Evolutionary conservation across 208 protist species (phyloP).

Genomic region (Trypanosoma theileri): DNA sequence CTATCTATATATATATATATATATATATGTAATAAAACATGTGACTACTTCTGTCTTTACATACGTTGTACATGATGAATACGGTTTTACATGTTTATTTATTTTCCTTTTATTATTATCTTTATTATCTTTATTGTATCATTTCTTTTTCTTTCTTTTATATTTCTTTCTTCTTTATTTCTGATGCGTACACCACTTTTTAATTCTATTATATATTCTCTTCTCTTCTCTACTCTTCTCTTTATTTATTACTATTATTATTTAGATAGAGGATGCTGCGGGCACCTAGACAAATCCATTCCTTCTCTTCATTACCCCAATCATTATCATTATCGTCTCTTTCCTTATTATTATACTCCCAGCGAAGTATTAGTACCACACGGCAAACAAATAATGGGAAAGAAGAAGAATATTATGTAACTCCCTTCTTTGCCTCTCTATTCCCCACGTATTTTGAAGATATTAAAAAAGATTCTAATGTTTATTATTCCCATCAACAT

Average conservation of each 20-base stretch:
- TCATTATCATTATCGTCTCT: not conserved
- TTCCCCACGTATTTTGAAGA: constrained; percentile 15
- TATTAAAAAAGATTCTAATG: not conserved
- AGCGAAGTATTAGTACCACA: not conserved
- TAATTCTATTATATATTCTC: not conserved
- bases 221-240: not conserved
- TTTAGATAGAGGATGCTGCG: not conserved
- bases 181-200: not conserved
- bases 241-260: no score
- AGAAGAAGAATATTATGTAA: constrained; percentile 12
- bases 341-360: not conserved
- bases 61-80: no score
- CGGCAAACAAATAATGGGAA: not conserved
- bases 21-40: not conserved
- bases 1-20: constrained; percentile 13
- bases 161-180: constrained; percentile 1
- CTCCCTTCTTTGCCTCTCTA: constrained; percentile 26
- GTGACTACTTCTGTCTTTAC: no score
- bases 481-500: not conserved
- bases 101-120: constrained; percentile 9
- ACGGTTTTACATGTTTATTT: no score
- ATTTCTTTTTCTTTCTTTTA: constrained; percentile 5
- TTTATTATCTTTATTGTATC: constrained; percentile 5
- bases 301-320: not conserved
- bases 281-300: not conserved